Base-by-base conservation (phyloP, 345 rosid species). In the Sisymbrium irio region DNA sequence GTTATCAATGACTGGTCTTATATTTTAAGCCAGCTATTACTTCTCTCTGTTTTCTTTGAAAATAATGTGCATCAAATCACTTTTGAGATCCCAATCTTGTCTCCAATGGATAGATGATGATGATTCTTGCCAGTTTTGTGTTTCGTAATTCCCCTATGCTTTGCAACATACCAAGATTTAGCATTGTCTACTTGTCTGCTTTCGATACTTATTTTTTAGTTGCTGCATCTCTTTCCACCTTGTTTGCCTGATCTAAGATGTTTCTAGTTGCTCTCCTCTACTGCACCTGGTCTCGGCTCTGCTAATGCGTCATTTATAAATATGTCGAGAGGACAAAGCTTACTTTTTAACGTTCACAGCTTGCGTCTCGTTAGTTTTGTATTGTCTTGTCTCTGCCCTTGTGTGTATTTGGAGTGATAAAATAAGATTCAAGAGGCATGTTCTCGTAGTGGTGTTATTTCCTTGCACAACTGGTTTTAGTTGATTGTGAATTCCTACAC, bases 1-100 rank as follows among this genome's bases (percentile, higher is more conserved):
- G 4, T 11, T 75, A 61, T 61, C 62, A 13, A 12, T 30, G 36
- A 65, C 78, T 74, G 66, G 51, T 65, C 78, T 65, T 65, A 14
- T 49, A 47, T 47, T 27, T 19, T 13, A 35, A 19, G 49, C 62
- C 71, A 51, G 73, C 62, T 2, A 39, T 67, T 54, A 68, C 1
- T 67, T 40, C 30, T 65, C 7, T 68, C 6, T 53, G 35, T 69
- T 63, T 62, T 27, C 42, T 5, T 69, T 62, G 19, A 30, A 49
- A 70, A 76, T 69, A 76, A 76, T 63, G 27, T 76, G 59, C 59
- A 76, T 62, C 79, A 25, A 25, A 32, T 67, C 73, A 30, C 74
- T 75, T 47, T 49, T 67, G 73, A 27, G 50, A 35, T 65, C 62
- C 33, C 6, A 9, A 37, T 14, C 6, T 28, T 62, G 57, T 66